Evolutionary conservation across 805 yeast genomes (phyloP).

Genomic region (Yamadazyma sp.): DNA sequence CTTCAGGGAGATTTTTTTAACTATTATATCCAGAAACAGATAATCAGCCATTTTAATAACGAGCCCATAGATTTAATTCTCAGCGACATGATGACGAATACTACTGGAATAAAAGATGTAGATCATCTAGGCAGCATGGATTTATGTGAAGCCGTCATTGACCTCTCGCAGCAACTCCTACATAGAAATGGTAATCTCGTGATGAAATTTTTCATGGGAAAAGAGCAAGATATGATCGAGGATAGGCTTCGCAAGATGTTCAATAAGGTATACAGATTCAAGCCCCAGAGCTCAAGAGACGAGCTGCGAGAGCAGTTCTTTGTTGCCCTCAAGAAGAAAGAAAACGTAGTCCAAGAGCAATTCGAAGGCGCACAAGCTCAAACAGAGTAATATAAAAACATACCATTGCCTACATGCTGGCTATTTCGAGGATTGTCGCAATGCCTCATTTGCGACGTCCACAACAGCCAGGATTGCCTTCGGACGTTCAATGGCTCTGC

Average conservation of each 20-base stretch:
- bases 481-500: no score
- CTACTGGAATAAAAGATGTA: constrained; percentile 74
- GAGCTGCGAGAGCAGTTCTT: constrained; percentile 85
- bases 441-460: no score
- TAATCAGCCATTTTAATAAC: constrained; percentile 49
- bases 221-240: constrained; percentile 69
- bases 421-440: no score
- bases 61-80: constrained; percentile 47
- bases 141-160: constrained; percentile 85
- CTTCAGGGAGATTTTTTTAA: constrained; percentile 43
- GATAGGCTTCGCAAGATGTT: constrained; percentile 58
- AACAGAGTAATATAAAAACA: no score
- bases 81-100: constrained; percentile 88
- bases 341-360: no score
- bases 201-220: constrained; percentile 84
- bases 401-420: no score
- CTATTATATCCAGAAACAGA: constrained; percentile 52
- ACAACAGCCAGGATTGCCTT: no score
- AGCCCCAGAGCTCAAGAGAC: constrained; percentile 77
- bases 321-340: constrained; percentile 59
- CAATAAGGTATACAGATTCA: constrained; percentile 60
- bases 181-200: constrained; percentile 70
- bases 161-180: constrained; percentile 70
- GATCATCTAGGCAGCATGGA: constrained; percentile 90
- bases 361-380: no score